A percentile compares a stretch with the other conserved stretches of the same genome.
Evolutionary conservation across 1,284 basidiomycete genomes (phyloP).

Genomic region (Boletus sp.): DNA sequence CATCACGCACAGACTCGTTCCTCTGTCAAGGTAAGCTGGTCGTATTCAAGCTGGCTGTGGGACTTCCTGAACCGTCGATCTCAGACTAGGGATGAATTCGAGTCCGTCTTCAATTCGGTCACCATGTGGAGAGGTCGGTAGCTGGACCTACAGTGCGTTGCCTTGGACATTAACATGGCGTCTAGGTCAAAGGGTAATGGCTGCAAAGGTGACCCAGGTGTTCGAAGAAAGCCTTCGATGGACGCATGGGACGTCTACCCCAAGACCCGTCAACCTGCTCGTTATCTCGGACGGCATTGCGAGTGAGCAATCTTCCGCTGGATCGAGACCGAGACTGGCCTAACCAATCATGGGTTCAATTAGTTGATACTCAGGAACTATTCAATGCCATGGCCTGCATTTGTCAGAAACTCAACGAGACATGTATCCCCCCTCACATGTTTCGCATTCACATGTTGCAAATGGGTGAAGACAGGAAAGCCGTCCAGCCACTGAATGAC

Average conservation of each 20-base stretch:
- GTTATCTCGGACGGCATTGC: slow-evolving; percentile 32
- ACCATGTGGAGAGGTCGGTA: slow-evolving; percentile 26
- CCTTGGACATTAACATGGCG: background rate
- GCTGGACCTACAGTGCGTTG: no score
- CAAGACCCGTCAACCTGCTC: slow-evolving; percentile 24
- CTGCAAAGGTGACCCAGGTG: slow-evolving; percentile 24
- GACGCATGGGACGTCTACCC: slow-evolving; percentile 5
- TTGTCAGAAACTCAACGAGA: slow-evolving; percentile 17
- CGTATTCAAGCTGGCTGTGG: background rate
- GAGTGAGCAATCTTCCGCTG: slow-evolving; percentile 17
- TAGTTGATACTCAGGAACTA: slow-evolving; percentile 26
- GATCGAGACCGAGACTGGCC: background rate
- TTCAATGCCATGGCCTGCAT: slow-evolving; percentile 19
- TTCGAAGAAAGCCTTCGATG: slow-evolving; percentile 24
- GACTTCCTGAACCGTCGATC: background rate
- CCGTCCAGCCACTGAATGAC: slow-evolving; percentile 30
- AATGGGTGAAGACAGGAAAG: slow-evolving; percentile 33
- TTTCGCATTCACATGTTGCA: slow-evolving; percentile 34
- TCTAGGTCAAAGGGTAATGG: slow-evolving; percentile 24
- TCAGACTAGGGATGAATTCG: slow-evolving; percentile 28
- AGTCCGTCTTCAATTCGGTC: slow-evolving; percentile 30
- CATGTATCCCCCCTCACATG: slow-evolving; percentile 21
- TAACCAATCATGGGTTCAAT: background rate
- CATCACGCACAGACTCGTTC: slow-evolving; percentile 11
- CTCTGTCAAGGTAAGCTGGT: slow-evolving; percentile 20